These are phyloP conservation scores for Capsicum baccatum DNA, from an alignment of 257 asterid genomes.

Conservation along the genomic window DNA sequence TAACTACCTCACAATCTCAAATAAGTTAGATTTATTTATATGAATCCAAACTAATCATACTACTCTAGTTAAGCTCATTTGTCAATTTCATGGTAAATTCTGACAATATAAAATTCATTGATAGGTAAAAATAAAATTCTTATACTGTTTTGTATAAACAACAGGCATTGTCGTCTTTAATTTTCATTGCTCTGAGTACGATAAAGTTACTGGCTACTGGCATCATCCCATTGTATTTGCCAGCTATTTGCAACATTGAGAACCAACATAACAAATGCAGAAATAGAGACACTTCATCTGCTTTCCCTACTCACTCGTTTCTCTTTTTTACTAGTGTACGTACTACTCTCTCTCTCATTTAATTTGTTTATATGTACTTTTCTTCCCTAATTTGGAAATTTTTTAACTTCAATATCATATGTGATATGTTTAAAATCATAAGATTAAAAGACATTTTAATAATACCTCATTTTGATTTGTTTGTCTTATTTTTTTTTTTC, in stretches of 20 bases:
- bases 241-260: constrained; percentile 25
- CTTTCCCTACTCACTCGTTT: not conserved
- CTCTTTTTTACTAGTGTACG: not conserved
- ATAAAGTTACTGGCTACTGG: constrained; percentile 28
- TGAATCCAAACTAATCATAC: too few species aligned
- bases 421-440: too few species aligned
- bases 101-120: too few species aligned
- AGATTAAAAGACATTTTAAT: too few species aligned
- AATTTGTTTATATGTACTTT: not conserved
- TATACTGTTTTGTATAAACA: constrained; percentile 3
- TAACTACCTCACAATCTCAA: too few species aligned
- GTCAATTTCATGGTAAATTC: too few species aligned
- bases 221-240: constrained; percentile 21
- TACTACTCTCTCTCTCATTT: not conserved
- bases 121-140: not conserved
- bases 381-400: too few species aligned
- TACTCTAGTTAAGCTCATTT: too few species aligned
- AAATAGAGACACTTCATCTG: constrained; percentile 13
- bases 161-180: constrained; percentile 15
- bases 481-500: too few species aligned
- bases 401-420: too few species aligned
- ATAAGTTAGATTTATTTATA: too few species aligned
- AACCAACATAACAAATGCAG: constrained; percentile 15
- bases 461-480: too few species aligned
- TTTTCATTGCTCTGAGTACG: constrained; percentile 27